A percentile compares a stretch with the other conserved stretches of the same genome.
Conservation (phyloP, 2,329 filamentous ascomycete species). For the Monilinia fructicola region DNA sequence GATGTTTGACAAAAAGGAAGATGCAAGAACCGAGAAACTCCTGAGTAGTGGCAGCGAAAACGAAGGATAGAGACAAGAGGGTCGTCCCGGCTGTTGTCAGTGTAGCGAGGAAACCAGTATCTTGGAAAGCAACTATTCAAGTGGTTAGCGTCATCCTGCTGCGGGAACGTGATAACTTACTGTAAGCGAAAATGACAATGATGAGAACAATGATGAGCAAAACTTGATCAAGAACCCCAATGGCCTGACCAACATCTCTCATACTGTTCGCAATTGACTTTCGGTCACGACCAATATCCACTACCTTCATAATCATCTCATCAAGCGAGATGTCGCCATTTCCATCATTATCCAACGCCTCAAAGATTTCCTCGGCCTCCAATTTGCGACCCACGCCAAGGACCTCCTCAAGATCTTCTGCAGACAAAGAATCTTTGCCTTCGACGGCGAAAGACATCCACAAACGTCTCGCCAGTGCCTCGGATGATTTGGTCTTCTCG, state of each 20-base stretch:
- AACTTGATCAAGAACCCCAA: conserved; percentile 85
- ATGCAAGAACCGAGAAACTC: conserved; percentile 98
- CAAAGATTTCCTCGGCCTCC: conserved; percentile 85
- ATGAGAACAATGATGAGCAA: conserved; percentile 79
- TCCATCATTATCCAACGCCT: conserved; percentile 75
- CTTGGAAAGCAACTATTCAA: conserved; percentile 74
- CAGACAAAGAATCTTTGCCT: conserved; percentile 73
- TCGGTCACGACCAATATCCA: conserved; percentile 79
- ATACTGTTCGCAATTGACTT: conserved; percentile 90
- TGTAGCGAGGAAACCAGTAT: conserved; percentile 79
- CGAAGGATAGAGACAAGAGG: conserved; percentile 91
- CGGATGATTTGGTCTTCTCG: conserved; percentile 78
- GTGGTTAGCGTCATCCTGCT: conserved; percentile 32
- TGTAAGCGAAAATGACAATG: conserved; percentile 78
- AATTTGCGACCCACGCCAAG: conserved; percentile 71
- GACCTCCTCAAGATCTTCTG: conserved; percentile 84
- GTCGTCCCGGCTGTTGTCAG: conserved; percentile 89
- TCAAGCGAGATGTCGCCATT: conserved; percentile 95
- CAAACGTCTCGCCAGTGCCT: conserved; percentile 89
- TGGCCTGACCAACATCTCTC: conserved; percentile 95
- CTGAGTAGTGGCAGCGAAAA: conserved; percentile 87
- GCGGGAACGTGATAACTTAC: conserved; percentile 47
- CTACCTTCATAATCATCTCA: conserved; percentile 78
- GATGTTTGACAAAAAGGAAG: conserved; percentile 98
- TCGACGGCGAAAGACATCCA: conserved; percentile 99